These are phyloP conservation scores for Liriodendron chinense DNA, from an alignment of 164 flowering plant genomes.

Conservation along the genomic window DNA sequence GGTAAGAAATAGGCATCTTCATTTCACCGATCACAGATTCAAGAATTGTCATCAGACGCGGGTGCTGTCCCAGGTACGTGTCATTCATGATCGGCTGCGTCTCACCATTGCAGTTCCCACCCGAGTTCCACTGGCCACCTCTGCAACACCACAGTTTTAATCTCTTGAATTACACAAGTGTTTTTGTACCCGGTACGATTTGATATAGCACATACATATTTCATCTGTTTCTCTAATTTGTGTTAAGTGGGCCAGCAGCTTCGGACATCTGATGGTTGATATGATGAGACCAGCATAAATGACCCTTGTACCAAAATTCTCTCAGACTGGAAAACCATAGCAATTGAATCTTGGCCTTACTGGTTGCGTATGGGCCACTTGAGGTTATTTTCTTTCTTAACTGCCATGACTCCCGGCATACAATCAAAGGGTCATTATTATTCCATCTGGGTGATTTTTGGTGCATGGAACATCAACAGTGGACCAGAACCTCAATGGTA, in stretches of 20 bases:
- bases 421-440: no score
- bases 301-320: not conserved
- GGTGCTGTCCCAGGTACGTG: slow-evolving; percentile 33
- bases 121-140: slow-evolving; percentile 69
- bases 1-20: slow-evolving; percentile 47
- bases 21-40: slow-evolving; percentile 47
- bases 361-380: no score
- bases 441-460: no score
- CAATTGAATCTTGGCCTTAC: no score
- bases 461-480: no score
- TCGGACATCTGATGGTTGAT: not conserved
- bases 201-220: not conserved
- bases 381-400: no score
- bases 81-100: slow-evolving; percentile 40
- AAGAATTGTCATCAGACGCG: slow-evolving; percentile 48
- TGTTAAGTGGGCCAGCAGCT: not conserved
- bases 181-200: not conserved
- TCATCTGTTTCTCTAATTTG: not conserved
- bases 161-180: not conserved
- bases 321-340: not conserved
- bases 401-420: no score
- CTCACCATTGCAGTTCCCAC: slow-evolving; percentile 55
- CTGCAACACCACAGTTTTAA: slow-evolving; percentile 18
- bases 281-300: not conserved
- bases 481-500: no score